Evolutionary conservation across 1,284 basidiomycete genomes (phyloP), one percentile per base, ranked within the genome.

Genomic region (Xerocomus nothofagi): DNA sequence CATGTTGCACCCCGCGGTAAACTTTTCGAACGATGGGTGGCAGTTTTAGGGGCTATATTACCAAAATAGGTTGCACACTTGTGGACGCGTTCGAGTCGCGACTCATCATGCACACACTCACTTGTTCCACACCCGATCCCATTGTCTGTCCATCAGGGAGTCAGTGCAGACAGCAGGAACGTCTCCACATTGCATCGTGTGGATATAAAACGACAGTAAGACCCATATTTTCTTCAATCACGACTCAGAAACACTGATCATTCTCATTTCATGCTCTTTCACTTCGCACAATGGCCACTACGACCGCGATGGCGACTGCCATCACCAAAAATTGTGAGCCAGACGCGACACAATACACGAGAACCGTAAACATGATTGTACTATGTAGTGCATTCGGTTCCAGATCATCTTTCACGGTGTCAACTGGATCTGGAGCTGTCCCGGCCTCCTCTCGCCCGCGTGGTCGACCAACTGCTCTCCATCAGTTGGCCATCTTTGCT

Each of bases 191-290:
- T 7, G 12, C 9, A 11, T 17, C n/a, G 9, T 3, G 1, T 31
- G 20, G 17, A 1, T 49, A 50, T 38, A 43, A 45, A 14, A 26
- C 5, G 18, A 42, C 31, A 0, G 52, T 51, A 40, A 55, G 53
- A 31, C 6, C 11, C 11, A 6, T 18, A 11, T 15, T 38, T 3
- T 23, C 6, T 15, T 38, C 39, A 17, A 18, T 6, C 4, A 11
- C n/a, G 15, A n/a, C 10, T 17, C 30, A 24, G 9, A 18, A 21
- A 33, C 29, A 27, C 51, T 53, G 12, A 43, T 42, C 44, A 15
- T 45, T 24, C 18, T 26, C 15, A 8, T 30, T 12, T 20, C 3
- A 26, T 53, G 11, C 34, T 47, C 41, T 29, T 23, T 39, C 18
- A 26, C 26, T 36, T 24, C 17, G 11, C 23, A 12, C 44, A 1